A percentile compares a stretch with the other conserved stretches of the same genome.
These are phyloP conservation scores for Saccharum officinarum DNA, from an alignment of 176 grass and related monocot species.

Conservation along the genomic window DNA sequence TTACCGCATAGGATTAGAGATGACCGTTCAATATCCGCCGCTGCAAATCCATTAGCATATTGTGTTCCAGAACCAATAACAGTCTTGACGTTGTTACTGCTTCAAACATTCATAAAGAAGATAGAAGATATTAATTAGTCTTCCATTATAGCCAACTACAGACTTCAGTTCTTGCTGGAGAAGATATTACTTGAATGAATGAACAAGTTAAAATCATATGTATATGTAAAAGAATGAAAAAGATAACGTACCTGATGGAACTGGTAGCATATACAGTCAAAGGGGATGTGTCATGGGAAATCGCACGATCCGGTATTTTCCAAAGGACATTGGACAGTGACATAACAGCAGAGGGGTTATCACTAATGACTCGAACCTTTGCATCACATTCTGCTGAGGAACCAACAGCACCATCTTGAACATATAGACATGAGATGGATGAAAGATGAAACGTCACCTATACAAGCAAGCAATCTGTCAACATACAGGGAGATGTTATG, in stretches of 20 bases:
- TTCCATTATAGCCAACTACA: background rate
- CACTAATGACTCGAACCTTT: conserved; percentile 89
- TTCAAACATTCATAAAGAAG: conserved; percentile 22
- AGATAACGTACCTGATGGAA: conserved; percentile 77
- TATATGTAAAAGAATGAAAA: background rate
- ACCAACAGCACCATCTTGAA: conserved; percentile 84
- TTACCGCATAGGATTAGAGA: conserved; percentile 89
- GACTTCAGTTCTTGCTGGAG: background rate
- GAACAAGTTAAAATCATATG: conserved; percentile 12
- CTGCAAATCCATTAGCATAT: conserved; percentile 66
- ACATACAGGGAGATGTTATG: background rate
- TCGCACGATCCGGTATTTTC: conserved; percentile 61
- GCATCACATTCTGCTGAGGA: conserved; percentile 67
- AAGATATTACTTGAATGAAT: conserved; percentile 12
- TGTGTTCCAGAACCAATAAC: conserved; percentile 56
- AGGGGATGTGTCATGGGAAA: conserved; percentile 90
- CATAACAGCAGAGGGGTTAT: conserved; percentile 67
- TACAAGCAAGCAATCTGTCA: conserved; percentile 12
- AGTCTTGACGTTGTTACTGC: conserved; percentile 69
- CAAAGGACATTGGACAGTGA: conserved; percentile 63
- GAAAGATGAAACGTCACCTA: conserved; percentile 91
- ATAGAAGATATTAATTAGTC: background rate
- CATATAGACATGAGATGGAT: conserved; percentile 65
- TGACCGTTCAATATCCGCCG: conserved; percentile 70
- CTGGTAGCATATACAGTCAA: conserved; percentile 83